These are phyloP conservation scores for Pythium oligandrum DNA, from an alignment of 352 stramenopile genomes.

Conservation along the genomic window DNA sequence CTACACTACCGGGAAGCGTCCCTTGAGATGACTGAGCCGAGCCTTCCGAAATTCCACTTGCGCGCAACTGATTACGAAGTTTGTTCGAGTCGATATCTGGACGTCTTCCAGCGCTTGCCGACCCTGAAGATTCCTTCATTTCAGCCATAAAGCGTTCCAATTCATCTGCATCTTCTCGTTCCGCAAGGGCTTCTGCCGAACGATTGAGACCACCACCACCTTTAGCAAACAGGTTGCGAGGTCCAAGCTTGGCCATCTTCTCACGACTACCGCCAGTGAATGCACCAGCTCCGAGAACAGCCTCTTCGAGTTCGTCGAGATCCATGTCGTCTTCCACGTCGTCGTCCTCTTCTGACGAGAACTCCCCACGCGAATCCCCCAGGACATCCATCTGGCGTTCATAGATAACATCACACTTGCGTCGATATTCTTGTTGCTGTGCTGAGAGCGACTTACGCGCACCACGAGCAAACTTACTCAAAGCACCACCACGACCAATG, in stretches of 20 bases:
- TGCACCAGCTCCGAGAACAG: slow-evolving; percentile 76
- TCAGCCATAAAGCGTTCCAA: slow-evolving; percentile 73
- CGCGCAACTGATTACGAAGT: slow-evolving; percentile 58
- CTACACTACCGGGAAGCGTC: slow-evolving; percentile 16
- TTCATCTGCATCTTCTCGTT: slow-evolving; percentile 79
- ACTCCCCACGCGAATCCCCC: slow-evolving; percentile 46
- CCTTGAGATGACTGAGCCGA: slow-evolving; percentile 20
- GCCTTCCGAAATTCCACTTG: slow-evolving; percentile 67
- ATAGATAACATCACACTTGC: slow-evolving; percentile 84
- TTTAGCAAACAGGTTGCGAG: slow-evolving; percentile 72
- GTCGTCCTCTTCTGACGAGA: slow-evolving; percentile 74
- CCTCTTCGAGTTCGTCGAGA: slow-evolving; percentile 60
- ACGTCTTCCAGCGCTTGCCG: slow-evolving; percentile 37
- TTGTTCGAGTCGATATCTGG: slow-evolving; percentile 61
- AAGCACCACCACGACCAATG: slow-evolving; percentile 57
- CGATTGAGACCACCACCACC: slow-evolving; percentile 71
- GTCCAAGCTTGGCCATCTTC: slow-evolving; percentile 54
- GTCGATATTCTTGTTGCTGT: slow-evolving; percentile 82
- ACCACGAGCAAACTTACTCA: slow-evolving; percentile 80
- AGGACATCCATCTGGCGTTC: slow-evolving; percentile 81
- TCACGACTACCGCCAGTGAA: slow-evolving; percentile 51
- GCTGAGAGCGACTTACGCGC: slow-evolving; percentile 74
- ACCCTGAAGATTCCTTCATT: slow-evolving; percentile 71
- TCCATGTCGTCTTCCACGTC: slow-evolving; percentile 50
- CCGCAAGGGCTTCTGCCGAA: slow-evolving; percentile 60